Conservation (phyloP, 2,329 filamentous ascomycete genomes). For the Pyricularia grisea region DNA sequence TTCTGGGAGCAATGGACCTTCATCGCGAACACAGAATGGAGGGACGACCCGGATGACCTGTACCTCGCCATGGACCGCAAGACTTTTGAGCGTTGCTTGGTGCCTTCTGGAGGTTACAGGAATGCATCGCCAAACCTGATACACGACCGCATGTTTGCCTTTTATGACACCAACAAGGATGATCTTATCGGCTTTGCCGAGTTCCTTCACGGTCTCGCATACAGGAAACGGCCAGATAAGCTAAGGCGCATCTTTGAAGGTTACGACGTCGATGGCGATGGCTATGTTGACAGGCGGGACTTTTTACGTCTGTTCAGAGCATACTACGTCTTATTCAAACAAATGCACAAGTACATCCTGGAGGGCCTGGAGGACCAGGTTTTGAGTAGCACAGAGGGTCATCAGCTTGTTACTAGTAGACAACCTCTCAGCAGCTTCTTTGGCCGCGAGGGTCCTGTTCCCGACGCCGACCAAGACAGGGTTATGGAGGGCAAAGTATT, state of each 20-base stretch:
- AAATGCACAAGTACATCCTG: conserved; percentile 78
- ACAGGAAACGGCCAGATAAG: conserved; percentile 35
- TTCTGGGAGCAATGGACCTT: conserved; percentile 97
- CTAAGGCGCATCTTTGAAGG: conserved; percentile 47
- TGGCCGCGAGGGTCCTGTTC: conserved; percentile 61
- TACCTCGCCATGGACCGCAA: conserved; percentile 80
- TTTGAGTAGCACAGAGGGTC: conserved; percentile 64
- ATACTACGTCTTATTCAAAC: conserved; percentile 83
- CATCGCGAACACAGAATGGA: conserved; percentile 79
- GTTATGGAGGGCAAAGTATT: conserved; percentile 58
- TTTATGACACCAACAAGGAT: conserved; percentile 88
- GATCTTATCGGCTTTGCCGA: conserved; percentile 87
- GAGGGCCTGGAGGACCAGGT: conserved; percentile 70
- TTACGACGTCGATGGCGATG: conserved; percentile 85
- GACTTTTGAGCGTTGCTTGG: conserved; percentile 85
- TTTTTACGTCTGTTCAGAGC: conserved; percentile 87
- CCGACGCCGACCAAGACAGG: conserved; percentile 50
- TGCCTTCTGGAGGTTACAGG: conserved; percentile 72
- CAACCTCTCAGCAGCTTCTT: conserved; percentile 69
- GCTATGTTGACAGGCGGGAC: conserved; percentile 75
- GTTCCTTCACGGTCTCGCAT: conserved; percentile 75
- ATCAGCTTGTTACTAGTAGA: conserved; percentile 65
- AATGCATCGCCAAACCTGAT: conserved; percentile 79
- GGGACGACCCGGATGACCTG: conserved; percentile 68
- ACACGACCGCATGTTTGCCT: conserved; percentile 92